Base-by-base conservation (phyloP, 805 yeast species). In the Hanseniaspora taiwanica region DNA sequence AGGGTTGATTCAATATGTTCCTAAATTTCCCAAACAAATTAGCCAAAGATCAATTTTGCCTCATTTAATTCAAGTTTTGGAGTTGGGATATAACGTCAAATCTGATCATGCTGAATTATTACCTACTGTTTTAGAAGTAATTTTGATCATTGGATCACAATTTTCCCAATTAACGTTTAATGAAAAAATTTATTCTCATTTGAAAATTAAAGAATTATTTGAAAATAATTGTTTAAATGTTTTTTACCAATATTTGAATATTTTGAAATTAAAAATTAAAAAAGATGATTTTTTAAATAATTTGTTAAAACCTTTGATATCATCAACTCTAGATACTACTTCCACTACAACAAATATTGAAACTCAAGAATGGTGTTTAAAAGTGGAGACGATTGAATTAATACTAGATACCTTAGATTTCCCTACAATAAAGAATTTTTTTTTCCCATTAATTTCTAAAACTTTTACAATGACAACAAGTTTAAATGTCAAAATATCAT, bases 381-480 rank as follows among this genome's bases (percentile, higher is more conserved):
- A 47, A 12, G 63, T 71, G 40, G 55, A 71, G 12, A 20, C 21
- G 3, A 23, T 33, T 18, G 56, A 64, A 2, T 44, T 57, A 14
- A 57, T 72, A 25, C 50, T 71, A 2, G 66, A 60, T 6, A 63
- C 69, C 36, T 62, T 78, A 36, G 87, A 79, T 42, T 78, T 79
- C 49, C 69, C 85, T 9, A 71, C 77, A 16, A 68, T 86, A 42
- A 85, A 89, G 48, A 78, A 76, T 48, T 72, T 74, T 24, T 62
- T 86, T n/a, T 74, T 82, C 55, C 94, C 95, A 2, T 61, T 75
- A 35, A 64, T 85, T 14, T 72, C 84, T 35, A 70, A 68, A 35
- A 69, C 84, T 6, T 91, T 89, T 59, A 72, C 85, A 29, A 80
- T 84, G 35, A 91, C 98, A 1, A 83, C 87, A 0, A 75, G 91